These are phyloP conservation scores for Backusella luteola DNA, from an alignment of 192 early-diverging fungal species.

Conservation along the genomic window DNA sequence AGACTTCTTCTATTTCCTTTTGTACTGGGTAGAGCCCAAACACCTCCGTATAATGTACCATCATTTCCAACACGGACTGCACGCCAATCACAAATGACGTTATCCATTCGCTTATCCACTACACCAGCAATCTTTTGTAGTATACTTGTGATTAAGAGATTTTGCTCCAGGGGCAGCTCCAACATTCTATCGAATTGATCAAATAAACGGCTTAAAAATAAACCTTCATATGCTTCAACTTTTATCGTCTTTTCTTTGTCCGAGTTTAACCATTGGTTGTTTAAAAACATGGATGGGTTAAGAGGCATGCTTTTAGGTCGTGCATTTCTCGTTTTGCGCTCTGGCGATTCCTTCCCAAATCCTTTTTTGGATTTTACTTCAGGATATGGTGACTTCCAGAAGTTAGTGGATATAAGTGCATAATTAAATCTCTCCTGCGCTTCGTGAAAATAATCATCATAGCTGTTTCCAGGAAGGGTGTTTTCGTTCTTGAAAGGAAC, in stretches of 20 bases:
- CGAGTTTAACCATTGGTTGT: not conserved
- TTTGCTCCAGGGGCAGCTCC: constrained; percentile 53
- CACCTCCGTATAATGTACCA: constrained; percentile 32
- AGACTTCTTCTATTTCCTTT: constrained; percentile 30
- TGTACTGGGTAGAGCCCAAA: constrained; percentile 26
- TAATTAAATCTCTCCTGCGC: constrained; percentile 38
- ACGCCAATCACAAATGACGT: constrained; percentile 37
- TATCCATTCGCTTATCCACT: constrained; percentile 42
- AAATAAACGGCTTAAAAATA: constrained; percentile 49
- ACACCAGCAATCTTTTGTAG: constrained; percentile 49
- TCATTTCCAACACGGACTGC: constrained; percentile 32
- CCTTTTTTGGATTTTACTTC: constrained; percentile 22
- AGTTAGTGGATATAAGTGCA: constrained; percentile 33
- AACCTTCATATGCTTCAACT: constrained; percentile 44
- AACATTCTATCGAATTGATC: constrained; percentile 40
- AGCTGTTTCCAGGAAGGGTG: constrained; percentile 34
- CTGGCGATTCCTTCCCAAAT: constrained; percentile 18
- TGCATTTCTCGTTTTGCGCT: constrained; percentile 19
- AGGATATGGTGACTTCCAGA: constrained; percentile 38
- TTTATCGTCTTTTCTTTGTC: not conserved
- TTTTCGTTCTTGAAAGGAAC: not conserved
- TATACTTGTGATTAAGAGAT: constrained; percentile 57
- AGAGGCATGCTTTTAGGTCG: constrained; percentile 28
- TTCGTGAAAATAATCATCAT: constrained; percentile 42
- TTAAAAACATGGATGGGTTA: constrained; percentile 2